Percentiles rank a stretch among this genome's conserved stretches.
Evolutionary conservation across 2,329 filamentous ascomycete species (phyloP).

Genomic region (Arthrinium puccinioides): DNA sequence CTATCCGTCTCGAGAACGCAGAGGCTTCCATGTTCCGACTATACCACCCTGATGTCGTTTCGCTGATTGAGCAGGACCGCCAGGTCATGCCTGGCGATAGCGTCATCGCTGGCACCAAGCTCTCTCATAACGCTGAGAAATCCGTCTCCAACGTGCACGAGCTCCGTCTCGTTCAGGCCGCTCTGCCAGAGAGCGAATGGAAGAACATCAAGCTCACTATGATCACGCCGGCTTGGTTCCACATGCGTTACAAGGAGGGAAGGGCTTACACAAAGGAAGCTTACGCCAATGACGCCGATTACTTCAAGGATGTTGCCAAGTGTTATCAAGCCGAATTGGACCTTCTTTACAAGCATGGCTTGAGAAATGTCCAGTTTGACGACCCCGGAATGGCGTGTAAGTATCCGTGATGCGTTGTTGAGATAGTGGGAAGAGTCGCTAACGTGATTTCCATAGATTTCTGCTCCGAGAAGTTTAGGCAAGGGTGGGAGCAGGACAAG

Average conservation of each 20-base stretch:
- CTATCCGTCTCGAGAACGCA: constrained; percentile 39
- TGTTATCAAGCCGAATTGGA: constrained; percentile 58
- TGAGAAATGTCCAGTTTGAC: constrained; percentile 61
- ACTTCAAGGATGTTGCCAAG: constrained; percentile 58
- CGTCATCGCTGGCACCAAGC: constrained; percentile 43
- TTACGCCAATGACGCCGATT: constrained; percentile 51
- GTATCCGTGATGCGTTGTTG: constrained; percentile 18
- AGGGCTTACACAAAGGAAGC: constrained; percentile 48
- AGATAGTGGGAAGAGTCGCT: too few relatives aligned
- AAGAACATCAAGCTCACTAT: constrained; percentile 45
- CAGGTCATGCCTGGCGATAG: constrained; percentile 50
- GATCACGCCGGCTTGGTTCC: constrained; percentile 48
- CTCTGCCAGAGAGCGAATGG: constrained; percentile 40
- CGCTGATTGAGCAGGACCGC: constrained; percentile 42
- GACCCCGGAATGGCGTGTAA: constrained; percentile 61
- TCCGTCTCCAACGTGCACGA: constrained; percentile 42
- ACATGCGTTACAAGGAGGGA: constrained; percentile 50
- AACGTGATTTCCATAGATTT: constrained; percentile 48
- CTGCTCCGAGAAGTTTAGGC: constrained; percentile 64
- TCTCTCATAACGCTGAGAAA: constrained; percentile 33
- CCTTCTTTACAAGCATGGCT: constrained; percentile 53
- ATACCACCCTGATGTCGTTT: constrained; percentile 48
- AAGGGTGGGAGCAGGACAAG: constrained; percentile 60
- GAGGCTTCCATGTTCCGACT: constrained; percentile 44
- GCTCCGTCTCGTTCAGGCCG: constrained; percentile 37